These are phyloP conservation scores for Podaxis carcinomalis DNA, from an alignment of 768 basidiomycete genomes.

Conservation along the genomic window DNA sequence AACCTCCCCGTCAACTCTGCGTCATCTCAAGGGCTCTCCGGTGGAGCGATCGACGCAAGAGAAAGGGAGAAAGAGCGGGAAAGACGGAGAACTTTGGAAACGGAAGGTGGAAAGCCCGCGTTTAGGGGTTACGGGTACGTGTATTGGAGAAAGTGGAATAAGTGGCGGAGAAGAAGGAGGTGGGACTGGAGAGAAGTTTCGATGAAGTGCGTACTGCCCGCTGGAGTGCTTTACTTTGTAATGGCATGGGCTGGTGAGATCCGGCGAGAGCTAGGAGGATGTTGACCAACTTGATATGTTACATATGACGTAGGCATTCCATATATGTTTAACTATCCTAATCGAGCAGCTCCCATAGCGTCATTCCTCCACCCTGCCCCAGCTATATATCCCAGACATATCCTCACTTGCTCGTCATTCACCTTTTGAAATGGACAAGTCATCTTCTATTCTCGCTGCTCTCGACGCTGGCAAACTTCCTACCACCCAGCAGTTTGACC, in stretches of 20 bases:
- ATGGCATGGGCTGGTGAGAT: slow-evolving; percentile 73
- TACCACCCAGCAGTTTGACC: slow-evolving; percentile 50
- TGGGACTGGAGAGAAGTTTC: slow-evolving; percentile 83
- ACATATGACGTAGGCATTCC: slow-evolving; percentile 3
- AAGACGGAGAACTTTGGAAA: slow-evolving; percentile 8
- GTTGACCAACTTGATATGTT: not conserved
- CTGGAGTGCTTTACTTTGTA: slow-evolving; percentile 68
- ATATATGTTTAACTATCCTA: not conserved
- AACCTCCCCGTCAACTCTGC: slow-evolving; percentile 52
- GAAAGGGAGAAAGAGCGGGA: slow-evolving; percentile 3
- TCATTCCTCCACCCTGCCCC: not conserved
- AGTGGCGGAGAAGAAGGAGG: slow-evolving; percentile 35
- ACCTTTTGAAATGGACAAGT: slow-evolving; percentile 53
- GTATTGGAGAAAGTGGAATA: slow-evolving; percentile 26
- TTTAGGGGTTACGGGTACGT: slow-evolving; percentile 2
- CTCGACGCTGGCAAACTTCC: slow-evolving; percentile 71
- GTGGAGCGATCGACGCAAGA: not conserved
- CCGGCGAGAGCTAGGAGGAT: slow-evolving; percentile 38
- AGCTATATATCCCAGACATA: slow-evolving; percentile 3
- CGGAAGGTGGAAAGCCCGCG: not conserved
- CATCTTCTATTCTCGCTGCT: slow-evolving; percentile 60
- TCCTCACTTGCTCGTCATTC: not conserved
- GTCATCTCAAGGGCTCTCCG: not conserved
- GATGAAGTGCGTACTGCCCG: slow-evolving; percentile 67
- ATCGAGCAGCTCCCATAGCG: slow-evolving; percentile 1